Evolutionary conservation across 139 green algal species (phyloP).

Genomic region (Chlorokybus atmophyticus): DNA sequence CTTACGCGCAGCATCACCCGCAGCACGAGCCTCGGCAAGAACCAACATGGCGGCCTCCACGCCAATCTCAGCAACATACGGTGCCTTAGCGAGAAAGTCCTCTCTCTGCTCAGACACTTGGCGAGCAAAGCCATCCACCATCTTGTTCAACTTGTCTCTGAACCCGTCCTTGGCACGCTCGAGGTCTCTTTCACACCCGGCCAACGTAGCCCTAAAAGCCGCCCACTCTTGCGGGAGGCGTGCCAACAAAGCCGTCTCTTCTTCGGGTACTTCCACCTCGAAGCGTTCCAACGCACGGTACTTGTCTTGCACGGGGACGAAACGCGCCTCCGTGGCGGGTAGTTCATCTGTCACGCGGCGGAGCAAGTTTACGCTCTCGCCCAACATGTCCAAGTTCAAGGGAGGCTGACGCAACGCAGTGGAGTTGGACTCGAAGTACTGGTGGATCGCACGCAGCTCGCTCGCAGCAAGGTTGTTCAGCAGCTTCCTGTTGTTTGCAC

Average conservation of each 20-base stretch:
- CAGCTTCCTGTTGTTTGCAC: constrained; percentile 44
- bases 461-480: constrained; percentile 41
- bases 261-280: constrained; percentile 26
- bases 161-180: constrained; percentile 70
- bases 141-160: constrained; percentile 48
- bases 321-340: constrained; percentile 34
- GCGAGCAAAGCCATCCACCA: constrained; percentile 53
- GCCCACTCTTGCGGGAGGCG: constrained; percentile 41
- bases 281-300: constrained; percentile 58
- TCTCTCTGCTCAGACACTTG: constrained; percentile 33
- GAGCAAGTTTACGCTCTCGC: constrained; percentile 52
- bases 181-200: constrained; percentile 40
- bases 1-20: constrained; percentile 9
- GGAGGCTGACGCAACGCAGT: constrained; percentile 16
- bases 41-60: constrained; percentile 22
- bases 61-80: constrained; percentile 4
- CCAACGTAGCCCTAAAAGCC: constrained; percentile 44
- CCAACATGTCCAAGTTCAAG: constrained; percentile 53
- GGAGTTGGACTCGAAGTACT: constrained; percentile 27
- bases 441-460: constrained; percentile 17
- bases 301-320: constrained; percentile 53
- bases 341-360: constrained; percentile 29
- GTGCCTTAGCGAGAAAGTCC: constrained; percentile 37
- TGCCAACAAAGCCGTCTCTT: constrained; percentile 33
- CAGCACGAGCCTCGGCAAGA: constrained; percentile 29